Evolutionary conservation across 495 filamentous ascomycete genomes (phyloP), one percentile per base, ranked within the genome.

Genomic region (Choiromyces venosus): DNA sequence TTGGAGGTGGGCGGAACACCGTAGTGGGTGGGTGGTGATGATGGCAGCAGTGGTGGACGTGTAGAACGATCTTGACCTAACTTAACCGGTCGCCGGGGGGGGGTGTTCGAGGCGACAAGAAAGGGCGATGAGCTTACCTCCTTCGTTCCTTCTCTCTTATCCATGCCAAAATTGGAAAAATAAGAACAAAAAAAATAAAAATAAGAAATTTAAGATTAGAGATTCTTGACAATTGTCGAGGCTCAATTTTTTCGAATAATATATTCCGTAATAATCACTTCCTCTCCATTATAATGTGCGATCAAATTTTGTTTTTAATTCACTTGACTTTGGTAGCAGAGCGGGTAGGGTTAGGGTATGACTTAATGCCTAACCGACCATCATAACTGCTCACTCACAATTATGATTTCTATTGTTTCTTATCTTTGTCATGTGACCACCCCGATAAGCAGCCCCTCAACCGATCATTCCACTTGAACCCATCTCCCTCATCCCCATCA

Each of bases 401-500:
- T 61, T 4, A 5, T 9, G n/a, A 29, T 61, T 61, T 33, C 25
- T 33, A 25, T 4, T 1, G 0, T 61, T 33, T 61, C 52, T 61
- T 33, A 61, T 33, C 25, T 16, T 29, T 6, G 5, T 61, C 52
- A 61, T 29, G 52, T 61, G 52, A 61, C 44, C 19, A n/a, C n/a
- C 0, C 9, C n/a, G 40, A 42, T 42, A 42, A 42, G 40, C 14
- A 42, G 12, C n/a, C n/a, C 46, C 46, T 10, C n/a, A 56, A 2
- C 21, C 4, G 18, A 18, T n/a, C 0, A 25, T 25, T 25, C 46
- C 21, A 21, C 52, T 61, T 33, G 10, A 61, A 16, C 25, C n/a
- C 46, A 12, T 14, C 46, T 16, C 52, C 33, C 52, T 33, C 25
- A 29, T 18, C 25, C 25, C 52, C 12, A 35, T 21, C 97, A 96